These are phyloP conservation scores for Calycina herbarum DNA, from an alignment of 2,329 filamentous ascomycete genomes.

Conservation along the genomic window DNA sequence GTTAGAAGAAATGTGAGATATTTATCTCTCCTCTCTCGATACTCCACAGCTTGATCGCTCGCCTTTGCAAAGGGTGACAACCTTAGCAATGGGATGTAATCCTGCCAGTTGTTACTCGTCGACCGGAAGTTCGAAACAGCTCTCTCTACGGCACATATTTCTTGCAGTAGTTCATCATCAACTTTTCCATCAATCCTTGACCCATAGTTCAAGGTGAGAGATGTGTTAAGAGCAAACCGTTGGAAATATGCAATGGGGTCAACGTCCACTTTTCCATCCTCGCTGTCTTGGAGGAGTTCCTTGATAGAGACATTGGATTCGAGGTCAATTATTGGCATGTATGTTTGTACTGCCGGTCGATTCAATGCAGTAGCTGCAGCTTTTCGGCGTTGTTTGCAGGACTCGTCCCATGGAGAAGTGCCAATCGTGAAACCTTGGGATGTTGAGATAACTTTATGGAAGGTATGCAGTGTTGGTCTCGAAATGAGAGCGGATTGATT, in stretches of 20 bases:
- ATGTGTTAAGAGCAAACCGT: conserved; percentile 74
- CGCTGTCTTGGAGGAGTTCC: conserved; percentile 66
- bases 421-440: conserved; percentile 82
- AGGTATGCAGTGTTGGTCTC: conserved; percentile 76
- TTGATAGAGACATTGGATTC: conserved; percentile 72
- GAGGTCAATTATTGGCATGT: conserved; percentile 80
- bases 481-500: conserved; percentile 78
- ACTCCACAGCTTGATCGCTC: conserved; percentile 63
- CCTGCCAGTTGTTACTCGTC: conserved; percentile 82
- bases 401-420: conserved; percentile 81
- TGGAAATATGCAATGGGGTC: conserved; percentile 75
- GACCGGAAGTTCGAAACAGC: conserved; percentile 74
- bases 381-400: conserved; percentile 74
- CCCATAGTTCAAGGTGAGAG: conserved; percentile 77
- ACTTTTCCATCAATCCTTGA: conserved; percentile 71
- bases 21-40: conserved; percentile 66
- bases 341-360: conserved; percentile 71
- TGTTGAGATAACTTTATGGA: conserved; percentile 74
- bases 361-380: conserved; percentile 78
- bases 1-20: conserved; percentile 61
- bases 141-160: conserved; percentile 75
- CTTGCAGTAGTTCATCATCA: conserved; percentile 64
- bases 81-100: conserved; percentile 76
- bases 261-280: conserved; percentile 61
- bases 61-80: conserved; percentile 55